phyloP scores from a whole-genome alignment of 108 stramenopile genomes.

The Skeletonema grethae region DNA sequence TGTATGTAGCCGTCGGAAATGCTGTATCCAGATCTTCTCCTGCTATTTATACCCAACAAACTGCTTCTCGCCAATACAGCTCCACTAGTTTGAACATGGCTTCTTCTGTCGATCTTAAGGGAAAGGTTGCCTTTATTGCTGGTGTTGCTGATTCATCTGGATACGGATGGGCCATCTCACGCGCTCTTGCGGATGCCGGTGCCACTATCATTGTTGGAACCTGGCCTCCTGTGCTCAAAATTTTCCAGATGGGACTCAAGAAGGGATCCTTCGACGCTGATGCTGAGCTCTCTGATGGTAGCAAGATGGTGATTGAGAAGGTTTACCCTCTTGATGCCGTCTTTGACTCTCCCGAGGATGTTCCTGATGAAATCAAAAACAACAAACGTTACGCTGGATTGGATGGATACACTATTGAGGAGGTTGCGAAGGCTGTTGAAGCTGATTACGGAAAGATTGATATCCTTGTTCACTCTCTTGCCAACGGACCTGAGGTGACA shows the following conservation, averaged over 20 bases:
- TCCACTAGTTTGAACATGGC: conserved; percentile 60
- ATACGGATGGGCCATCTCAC: conserved; percentile 98
- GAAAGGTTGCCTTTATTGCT: conserved; percentile 96
- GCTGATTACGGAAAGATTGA: conserved; percentile 98
- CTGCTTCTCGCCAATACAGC: conserved; percentile 47
- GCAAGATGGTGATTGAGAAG: conserved; percentile 93
- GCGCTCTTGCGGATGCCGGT: conserved; percentile 93
- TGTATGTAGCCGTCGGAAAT: conserved; percentile 44
- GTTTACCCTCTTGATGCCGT: conserved; percentile 98
- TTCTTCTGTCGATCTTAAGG: conserved; percentile 74
- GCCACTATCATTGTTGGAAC: conserved; percentile 97
- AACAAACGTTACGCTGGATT: conserved; percentile 97
- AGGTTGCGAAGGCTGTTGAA: conserved; percentile 92
- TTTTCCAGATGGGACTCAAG: conserved; percentile 89
- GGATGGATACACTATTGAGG: conserved; percentile 93
- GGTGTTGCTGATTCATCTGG: conserved; percentile 98
- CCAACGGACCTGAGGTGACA: conserved; percentile 98
- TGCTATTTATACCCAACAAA: conserved; percentile 29
- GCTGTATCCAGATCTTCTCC: conserved; percentile 29
- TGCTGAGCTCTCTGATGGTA: conserved; percentile 80
- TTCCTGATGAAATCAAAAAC: conserved; percentile 91
- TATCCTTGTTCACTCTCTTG: conserved; percentile 97
- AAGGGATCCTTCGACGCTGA: conserved; percentile 92
- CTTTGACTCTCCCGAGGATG: conserved; percentile 92
- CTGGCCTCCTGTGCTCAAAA: conserved; percentile 98